Evolutionary conservation across 352 stramenopile genomes (phyloP).

Genomic region (Phytophthora cactorum): DNA sequence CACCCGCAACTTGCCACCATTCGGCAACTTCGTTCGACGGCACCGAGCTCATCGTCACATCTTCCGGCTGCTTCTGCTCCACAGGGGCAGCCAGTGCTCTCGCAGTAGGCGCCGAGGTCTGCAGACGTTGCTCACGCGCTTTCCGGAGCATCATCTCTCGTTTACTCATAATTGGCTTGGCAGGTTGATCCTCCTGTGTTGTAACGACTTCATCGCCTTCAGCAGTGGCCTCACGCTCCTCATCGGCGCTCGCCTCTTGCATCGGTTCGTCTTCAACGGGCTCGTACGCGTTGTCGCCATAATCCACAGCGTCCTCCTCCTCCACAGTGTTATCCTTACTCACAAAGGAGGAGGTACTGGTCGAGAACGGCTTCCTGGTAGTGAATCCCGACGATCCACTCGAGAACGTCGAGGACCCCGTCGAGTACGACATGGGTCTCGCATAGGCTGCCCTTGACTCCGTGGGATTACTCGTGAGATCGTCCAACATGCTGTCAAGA

Average conservation of each 20-base stretch:
- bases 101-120: conserved; percentile 67
- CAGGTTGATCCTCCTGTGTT: conserved; percentile 12
- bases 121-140: conserved; percentile 58
- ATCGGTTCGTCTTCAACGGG: conserved; percentile 39
- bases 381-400: conserved; percentile 26
- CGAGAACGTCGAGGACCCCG: conserved; percentile 34
- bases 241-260: conserved; percentile 40
- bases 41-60: conserved; percentile 48
- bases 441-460: conserved; percentile 60
- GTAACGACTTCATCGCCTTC: background rate
- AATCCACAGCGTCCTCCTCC: conserved; percentile 36
- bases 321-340: conserved; percentile 4
- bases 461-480: conserved; percentile 85
- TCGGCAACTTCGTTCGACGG: conserved; percentile 89
- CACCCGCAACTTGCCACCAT: conserved; percentile 75
- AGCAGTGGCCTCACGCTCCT: conserved; percentile 7
- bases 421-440: conserved; percentile 67
- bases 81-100: conserved; percentile 57
- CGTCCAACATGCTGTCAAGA: conserved; percentile 86
- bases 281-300: conserved; percentile 43
- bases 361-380: conserved; percentile 24
- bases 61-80: conserved; percentile 29
- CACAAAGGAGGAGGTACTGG: conserved; percentile 10
- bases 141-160: conserved; percentile 79
- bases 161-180: conserved; percentile 61